Evolutionary conservation across 495 filamentous ascomycete species (phyloP), one percentile per base, ranked within the genome.

Genomic region (Oidiodendron maius): DNA sequence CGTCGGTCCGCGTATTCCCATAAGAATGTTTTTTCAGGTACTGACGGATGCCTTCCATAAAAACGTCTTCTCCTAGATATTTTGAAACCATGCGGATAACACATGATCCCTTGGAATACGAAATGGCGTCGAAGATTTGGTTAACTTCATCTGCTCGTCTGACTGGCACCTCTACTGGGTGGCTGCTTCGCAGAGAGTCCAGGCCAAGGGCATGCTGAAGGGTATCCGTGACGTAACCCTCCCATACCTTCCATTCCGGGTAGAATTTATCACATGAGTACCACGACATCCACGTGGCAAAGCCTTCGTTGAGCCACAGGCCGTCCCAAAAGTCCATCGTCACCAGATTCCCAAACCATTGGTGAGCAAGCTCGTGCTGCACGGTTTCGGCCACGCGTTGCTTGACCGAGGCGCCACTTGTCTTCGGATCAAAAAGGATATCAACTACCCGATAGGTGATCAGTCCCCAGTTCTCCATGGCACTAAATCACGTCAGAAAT

Each of bases 241-340:
- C 78, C 91, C 91, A 96, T 12, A 96, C 88, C 68, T 95, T 95
- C 89, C 91, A 96, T 61, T 96, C 91, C 2, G 90, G 91, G 69
- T 90, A 95, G 72, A 98, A 94, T 51, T 71, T 67, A 61, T 87
- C 83, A 71, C 80, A 82, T 15, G 83, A 82, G 64, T 83, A 83
- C 81, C 55, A 68, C 26, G 66, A 71, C 57, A 64, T 70, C 94
- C 93, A 98, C 16, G 90, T 96, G 17, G 93, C 93, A 62, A 97
- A 96, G 15, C 91, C 91, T 68, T 98, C 93, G 62, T 98, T 98
- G 51, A 98, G 82, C 93, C 93, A 98, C 30, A 97, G 71, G 22
- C 89, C 91, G 63, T 96, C 90, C 93, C 93, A 98, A 77, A 91
- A 96, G 65, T 96, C 91, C 91, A 98, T 98, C 35, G 93, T 98